phyloP scores from a whole-genome alignment of 2,329 filamentous ascomycete species.

The Talaromyces funiculosus region DNA sequence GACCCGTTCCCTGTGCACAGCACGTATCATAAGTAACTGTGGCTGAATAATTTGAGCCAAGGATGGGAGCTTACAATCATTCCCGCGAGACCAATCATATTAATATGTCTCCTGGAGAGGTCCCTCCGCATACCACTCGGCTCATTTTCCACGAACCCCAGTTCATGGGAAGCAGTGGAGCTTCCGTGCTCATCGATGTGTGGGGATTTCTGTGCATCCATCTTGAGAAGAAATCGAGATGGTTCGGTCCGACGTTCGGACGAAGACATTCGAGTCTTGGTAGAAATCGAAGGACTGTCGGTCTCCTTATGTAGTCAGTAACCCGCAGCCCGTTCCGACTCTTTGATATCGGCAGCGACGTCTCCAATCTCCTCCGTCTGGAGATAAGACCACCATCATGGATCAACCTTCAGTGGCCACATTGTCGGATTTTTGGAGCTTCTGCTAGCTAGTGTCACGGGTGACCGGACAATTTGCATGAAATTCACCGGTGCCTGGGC shows the following conservation, averaged over 20 bases:
- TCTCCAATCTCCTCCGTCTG: background rate
- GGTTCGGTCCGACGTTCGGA: background rate
- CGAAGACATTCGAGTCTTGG: background rate
- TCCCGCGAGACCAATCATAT: constrained; percentile 2
- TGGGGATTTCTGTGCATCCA: background rate
- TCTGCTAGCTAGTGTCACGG: background rate
- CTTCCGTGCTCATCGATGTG: background rate
- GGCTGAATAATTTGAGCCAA: background rate
- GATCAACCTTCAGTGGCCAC: background rate
- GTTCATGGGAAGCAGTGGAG: background rate
- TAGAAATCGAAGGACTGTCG: background rate
- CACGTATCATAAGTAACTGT: background rate
- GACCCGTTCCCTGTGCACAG: constrained; percentile 39
- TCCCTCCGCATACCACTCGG: background rate
- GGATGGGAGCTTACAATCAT: background rate
- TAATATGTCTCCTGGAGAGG: constrained; percentile 1
- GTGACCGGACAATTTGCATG: background rate
- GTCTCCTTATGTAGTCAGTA: background rate
- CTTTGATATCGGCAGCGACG: background rate
- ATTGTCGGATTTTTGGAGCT: background rate
- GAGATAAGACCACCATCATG: background rate
- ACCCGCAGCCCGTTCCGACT: background rate
- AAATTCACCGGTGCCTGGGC: background rate
- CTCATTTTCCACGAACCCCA: background rate
- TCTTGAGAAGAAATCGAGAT: background rate